Evolutionary conservation across 345 rosid genomes (phyloP), one percentile per base, ranked within the genome.

Genomic region (Arabidopsis arenosa): DNA sequence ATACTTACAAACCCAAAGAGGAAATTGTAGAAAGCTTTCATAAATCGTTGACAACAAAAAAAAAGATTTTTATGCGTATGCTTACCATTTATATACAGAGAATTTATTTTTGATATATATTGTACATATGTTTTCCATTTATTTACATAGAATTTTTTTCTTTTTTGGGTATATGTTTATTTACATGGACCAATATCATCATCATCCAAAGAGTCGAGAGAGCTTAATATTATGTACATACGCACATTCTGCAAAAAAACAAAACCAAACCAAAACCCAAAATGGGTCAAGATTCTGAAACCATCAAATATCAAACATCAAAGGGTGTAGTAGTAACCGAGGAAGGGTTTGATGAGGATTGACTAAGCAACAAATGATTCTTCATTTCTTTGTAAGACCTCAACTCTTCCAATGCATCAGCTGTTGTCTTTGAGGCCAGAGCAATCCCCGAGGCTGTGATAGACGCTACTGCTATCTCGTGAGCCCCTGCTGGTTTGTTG

Each of bases 371-470:
- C 80, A 86, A 73, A 76, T 85, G 48, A 66, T 81, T 84, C 81
- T 80, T 90, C 84, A 85, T 84, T 78, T 80, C 90, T 79, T 75
- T 86, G 87, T 92, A 94, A 67, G 83, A 75, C 57, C 66, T 82
- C 69, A 95, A 88, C 77, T 95, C 99, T 80, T 92, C 93, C 74
- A 90, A 79, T 2, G 97, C 99, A 80, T 95, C 97, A 8, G 93
- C 86, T 9, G 93, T 85, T 11, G 99, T 95, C 86, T 84, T 95
- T 26, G 87, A 80, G 7, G 79, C 66, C 21, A 72, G 26, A 17
- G 70, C 61, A 52, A 84, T 44, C 35, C 86, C 78, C 4, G 93
- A 90, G 58, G 96, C 84, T 51, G 84, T 67, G 18, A 83, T 68
- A 5, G 80, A 84, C 35, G 71, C 51, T 45, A 89, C 72, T 63